phyloP scores from a whole-genome alignment of 164 flowering plant species.

The Liquidambar formosana region DNA sequence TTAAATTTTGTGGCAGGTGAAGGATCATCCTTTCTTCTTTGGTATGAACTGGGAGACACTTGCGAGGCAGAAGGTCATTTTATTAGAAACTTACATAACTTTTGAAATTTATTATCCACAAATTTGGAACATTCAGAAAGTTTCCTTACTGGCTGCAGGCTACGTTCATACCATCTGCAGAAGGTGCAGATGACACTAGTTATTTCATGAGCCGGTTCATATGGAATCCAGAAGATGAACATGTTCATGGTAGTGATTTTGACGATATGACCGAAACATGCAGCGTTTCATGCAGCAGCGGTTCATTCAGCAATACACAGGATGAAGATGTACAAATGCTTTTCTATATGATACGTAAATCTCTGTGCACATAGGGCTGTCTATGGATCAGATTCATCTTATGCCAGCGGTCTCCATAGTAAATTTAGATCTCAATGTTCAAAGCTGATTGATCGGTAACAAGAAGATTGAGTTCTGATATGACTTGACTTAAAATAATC shows the following conservation, averaged over 20 bases:
- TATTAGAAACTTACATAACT: neutral
- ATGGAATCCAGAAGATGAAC: slow-evolving; percentile 81
- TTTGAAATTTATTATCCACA: neutral
- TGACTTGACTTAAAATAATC: neutral
- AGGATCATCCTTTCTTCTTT: slow-evolving; percentile 74
- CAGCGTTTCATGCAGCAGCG: slow-evolving; percentile 65
- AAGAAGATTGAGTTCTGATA: neutral
- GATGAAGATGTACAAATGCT: slow-evolving; percentile 73
- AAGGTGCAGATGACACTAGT: slow-evolving; percentile 82
- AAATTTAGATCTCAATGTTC: neutral
- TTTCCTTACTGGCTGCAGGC: slow-evolving; percentile 57
- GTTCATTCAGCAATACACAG: slow-evolving; percentile 60
- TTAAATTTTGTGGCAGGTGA: slow-evolving; percentile 61
- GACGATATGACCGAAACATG: slow-evolving; percentile 73
- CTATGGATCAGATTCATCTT: neutral
- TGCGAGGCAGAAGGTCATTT: slow-evolving; percentile 85
- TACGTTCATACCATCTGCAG: slow-evolving; percentile 86
- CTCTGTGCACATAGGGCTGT: slow-evolving; percentile 1
- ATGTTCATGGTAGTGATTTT: slow-evolving; percentile 61
- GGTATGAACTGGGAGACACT: slow-evolving; percentile 95
- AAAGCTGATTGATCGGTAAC: neutral
- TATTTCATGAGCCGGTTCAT: slow-evolving; percentile 91
- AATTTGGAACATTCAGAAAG: neutral
- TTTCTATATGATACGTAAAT: neutral
- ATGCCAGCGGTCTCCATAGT: neutral